A percentile compares a stretch with the other conserved stretches of the same genome.
phyloP scores from a whole-genome alignment of 2,329 filamentous ascomycete species.

The Westerdykella sp. region DNA sequence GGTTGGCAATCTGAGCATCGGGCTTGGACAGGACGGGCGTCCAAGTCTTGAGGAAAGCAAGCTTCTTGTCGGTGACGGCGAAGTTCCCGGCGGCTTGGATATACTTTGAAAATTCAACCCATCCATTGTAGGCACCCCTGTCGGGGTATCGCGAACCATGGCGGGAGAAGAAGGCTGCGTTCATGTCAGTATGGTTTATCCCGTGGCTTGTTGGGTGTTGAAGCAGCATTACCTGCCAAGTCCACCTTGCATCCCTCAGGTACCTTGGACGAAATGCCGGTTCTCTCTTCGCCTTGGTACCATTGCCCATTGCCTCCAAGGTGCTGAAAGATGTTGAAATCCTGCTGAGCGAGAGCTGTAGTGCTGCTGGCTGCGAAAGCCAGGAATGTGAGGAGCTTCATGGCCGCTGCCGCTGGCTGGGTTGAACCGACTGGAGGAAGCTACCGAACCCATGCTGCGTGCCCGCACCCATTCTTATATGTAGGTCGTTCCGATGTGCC shows the following conservation, averaged over 20 bases:
- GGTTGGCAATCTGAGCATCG: constrained; percentile 51
- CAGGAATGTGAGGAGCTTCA: no score
- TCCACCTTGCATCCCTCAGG: constrained; percentile 55
- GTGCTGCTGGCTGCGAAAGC: no score
- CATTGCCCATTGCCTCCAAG: no score
- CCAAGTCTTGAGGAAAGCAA: constrained; percentile 56
- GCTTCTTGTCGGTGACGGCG: constrained; percentile 44
- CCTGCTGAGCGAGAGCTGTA: no score
- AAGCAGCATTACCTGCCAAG: constrained; percentile 37
- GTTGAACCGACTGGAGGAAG: no score
- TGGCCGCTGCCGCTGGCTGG: no score
- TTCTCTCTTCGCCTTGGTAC: constrained; percentile 8
- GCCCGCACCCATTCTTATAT: no score
- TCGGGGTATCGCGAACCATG: constrained; percentile 62
- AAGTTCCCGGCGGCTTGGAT: constrained; percentile 49
- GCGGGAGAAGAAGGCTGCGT: constrained; percentile 49
- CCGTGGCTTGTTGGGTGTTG: no score
- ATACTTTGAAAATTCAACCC: constrained; percentile 42
- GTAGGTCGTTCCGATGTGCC: no score
- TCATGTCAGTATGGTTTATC: no score
- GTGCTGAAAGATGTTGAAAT: no score
- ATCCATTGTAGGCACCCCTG: constrained; percentile 53
- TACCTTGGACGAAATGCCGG: constrained; percentile 48
- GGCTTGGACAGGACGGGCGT: constrained; percentile 52
- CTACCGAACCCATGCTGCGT: no score